These are phyloP conservation scores for Mercurialis annua DNA, from an alignment of 345 rosid species.

Conservation along the genomic window DNA sequence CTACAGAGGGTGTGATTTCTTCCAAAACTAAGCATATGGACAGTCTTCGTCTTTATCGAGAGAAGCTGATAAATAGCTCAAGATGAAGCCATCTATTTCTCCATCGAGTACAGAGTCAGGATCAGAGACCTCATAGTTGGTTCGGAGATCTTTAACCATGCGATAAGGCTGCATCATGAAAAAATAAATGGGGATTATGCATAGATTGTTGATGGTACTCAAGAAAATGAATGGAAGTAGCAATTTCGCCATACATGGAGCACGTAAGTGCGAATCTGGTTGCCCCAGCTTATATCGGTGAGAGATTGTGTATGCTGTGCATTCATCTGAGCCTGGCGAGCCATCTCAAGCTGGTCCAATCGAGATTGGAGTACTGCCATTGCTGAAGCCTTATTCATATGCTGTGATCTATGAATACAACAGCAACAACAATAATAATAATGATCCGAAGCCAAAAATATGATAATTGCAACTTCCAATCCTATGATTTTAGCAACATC, in stretches of 20 bases:
- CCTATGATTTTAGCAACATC: constrained; percentile 1
- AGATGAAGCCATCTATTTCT: constrained; percentile 75
- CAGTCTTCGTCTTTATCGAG: constrained; percentile 51
- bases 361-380: constrained; percentile 95
- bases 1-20: neutral
- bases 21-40: constrained; percentile 6
- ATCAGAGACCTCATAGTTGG: constrained; percentile 83
- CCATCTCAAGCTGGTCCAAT: constrained; percentile 84
- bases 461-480: neutral
- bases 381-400: constrained; percentile 89
- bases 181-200: neutral
- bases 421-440: no score
- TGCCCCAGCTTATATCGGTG: constrained; percentile 89
- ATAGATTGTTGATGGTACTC: neutral
- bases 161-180: constrained; percentile 64
- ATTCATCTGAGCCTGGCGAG: constrained; percentile 85
- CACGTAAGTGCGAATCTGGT: constrained; percentile 86
- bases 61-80: constrained; percentile 75
- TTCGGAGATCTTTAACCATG: constrained; percentile 92
- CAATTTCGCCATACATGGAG: constrained; percentile 59
- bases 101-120: constrained; percentile 92
- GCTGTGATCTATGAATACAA: constrained; percentile 57
- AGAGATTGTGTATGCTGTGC: constrained; percentile 91
- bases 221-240: constrained; percentile 8
- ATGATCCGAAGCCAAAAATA: neutral